phyloP scores from a whole-genome alignment of 2,329 filamentous ascomycete genomes.

The Volutella citrinella region DNA sequence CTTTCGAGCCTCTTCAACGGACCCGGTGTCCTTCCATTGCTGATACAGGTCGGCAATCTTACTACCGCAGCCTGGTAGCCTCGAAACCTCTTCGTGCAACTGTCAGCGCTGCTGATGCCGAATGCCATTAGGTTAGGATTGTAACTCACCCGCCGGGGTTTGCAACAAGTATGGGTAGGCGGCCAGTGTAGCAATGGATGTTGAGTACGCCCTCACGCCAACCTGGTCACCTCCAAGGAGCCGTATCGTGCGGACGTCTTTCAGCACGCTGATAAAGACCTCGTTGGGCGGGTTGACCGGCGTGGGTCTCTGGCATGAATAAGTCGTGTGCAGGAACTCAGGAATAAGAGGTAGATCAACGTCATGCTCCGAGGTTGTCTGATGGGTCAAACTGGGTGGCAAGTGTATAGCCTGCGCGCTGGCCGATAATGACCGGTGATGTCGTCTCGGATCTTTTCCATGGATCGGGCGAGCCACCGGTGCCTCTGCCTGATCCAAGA shows the following conservation, averaged over 20 bases:
- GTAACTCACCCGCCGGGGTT: conserved; percentile 38
- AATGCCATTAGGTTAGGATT: conserved; percentile 6
- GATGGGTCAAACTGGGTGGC: conserved; percentile 50
- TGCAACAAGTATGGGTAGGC: conserved; percentile 66
- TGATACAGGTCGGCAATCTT: conserved; percentile 78
- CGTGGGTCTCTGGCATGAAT: conserved; percentile 79
- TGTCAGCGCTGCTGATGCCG: neutral
- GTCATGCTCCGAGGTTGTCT: conserved; percentile 79
- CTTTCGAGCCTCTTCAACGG: conserved; percentile 60
- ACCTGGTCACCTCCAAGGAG: conserved; percentile 72
- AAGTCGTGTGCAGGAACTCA: conserved; percentile 57
- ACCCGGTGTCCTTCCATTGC: conserved; percentile 64
- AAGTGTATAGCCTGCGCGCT: conserved; percentile 6
- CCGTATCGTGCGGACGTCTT: conserved; percentile 70
- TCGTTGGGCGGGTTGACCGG: conserved; percentile 69
- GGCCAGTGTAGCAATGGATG: conserved; percentile 76
- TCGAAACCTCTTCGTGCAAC: conserved; percentile 42
- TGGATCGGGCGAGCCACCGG: too few species aligned
- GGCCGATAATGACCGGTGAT: too few species aligned
- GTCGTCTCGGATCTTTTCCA: too few species aligned
- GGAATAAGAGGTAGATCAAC: conserved; percentile 63
- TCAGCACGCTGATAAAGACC: conserved; percentile 69
- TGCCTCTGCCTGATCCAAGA: conserved; percentile 11
- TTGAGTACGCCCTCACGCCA: conserved; percentile 82
- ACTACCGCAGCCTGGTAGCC: conserved; percentile 74